phyloP scores from a whole-genome alignment of 1,139 yeast species.

The Pneumocystis murina region DNA sequence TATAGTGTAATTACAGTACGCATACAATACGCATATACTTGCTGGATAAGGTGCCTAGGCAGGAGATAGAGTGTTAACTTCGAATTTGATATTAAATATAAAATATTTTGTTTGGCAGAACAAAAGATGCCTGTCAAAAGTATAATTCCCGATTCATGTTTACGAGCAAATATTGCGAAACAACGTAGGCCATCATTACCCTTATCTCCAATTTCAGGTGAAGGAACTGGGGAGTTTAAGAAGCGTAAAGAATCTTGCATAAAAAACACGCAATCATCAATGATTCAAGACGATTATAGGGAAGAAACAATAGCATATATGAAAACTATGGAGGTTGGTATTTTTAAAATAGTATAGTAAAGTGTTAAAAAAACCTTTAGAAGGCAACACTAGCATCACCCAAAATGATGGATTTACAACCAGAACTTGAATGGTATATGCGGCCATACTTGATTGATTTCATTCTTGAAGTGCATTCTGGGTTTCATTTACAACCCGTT shows the following conservation, averaged over 20 bases:
- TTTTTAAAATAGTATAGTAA: not conserved
- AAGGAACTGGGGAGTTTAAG: not conserved
- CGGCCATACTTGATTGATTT: constrained; percentile 78
- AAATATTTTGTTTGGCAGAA: too few species aligned
- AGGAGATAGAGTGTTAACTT: too few species aligned
- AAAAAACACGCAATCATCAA: not conserved
- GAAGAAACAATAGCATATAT: constrained; percentile 25
- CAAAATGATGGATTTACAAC: constrained; percentile 74
- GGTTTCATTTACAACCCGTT: constrained; percentile 59
- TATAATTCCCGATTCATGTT: too few species aligned
- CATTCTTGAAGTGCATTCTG: constrained; percentile 63
- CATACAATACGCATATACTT: too few species aligned
- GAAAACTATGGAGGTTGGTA: constrained; percentile 21
- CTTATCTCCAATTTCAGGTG: too few species aligned
- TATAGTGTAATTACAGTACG: too few species aligned
- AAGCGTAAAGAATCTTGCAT: too few species aligned
- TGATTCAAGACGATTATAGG: constrained; percentile 24
- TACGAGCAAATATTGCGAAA: too few species aligned
- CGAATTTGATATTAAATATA: too few species aligned
- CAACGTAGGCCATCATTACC: too few species aligned
- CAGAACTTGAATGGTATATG: constrained; percentile 87
- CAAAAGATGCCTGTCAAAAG: too few species aligned
- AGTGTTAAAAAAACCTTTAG: not conserved
- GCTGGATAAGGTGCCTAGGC: too few species aligned
- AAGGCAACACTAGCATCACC: constrained; percentile 31